phyloP scores from a whole-genome alignment of 306 rosid genomes.

The Sindora glabra region DNA sequence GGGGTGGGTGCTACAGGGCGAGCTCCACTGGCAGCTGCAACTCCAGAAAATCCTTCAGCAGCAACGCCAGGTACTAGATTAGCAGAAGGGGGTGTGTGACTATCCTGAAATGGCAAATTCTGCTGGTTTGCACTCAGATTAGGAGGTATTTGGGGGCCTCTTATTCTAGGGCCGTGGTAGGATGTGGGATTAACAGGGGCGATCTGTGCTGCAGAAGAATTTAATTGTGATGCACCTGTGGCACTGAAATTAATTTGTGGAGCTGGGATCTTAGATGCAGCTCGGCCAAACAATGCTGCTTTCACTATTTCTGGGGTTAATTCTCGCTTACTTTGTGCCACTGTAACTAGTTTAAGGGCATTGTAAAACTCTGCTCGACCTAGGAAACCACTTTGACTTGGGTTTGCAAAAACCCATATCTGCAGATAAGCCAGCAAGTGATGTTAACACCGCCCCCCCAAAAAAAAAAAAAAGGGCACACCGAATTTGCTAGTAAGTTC shows the following conservation, averaged over 20 bases:
- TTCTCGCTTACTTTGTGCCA: conserved; percentile 90
- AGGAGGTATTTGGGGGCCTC: conserved; percentile 40
- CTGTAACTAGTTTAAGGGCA: conserved; percentile 97
- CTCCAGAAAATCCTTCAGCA: conserved; percentile 43
- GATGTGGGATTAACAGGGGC: conserved; percentile 30
- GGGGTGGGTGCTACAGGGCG: conserved; percentile 29
- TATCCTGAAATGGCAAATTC: conserved; percentile 33
- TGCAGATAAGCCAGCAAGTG: conserved; percentile 28
- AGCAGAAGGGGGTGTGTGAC: conserved; percentile 22
- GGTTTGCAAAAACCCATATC: conserved; percentile 88
- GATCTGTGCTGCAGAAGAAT: conserved; percentile 36
- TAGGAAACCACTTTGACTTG: conserved; percentile 67
- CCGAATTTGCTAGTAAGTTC: background rate
- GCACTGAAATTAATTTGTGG: conserved; percentile 65
- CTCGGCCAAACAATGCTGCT: conserved; percentile 89
- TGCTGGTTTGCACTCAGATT: conserved; percentile 31
- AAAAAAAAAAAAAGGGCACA: too few species aligned
- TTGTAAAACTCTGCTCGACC: conserved; percentile 88
- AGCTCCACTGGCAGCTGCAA: conserved; percentile 25
- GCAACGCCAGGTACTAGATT: conserved; percentile 27
- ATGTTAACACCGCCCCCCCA: too few species aligned
- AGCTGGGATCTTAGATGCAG: conserved; percentile 90
- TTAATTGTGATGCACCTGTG: conserved; percentile 36
- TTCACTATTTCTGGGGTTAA: conserved; percentile 79
- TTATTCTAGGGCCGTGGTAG: conserved; percentile 41